phyloP scores from a whole-genome alignment of 1,284 basidiomycete species.

The Rhodotorula mucilaginosa region DNA sequence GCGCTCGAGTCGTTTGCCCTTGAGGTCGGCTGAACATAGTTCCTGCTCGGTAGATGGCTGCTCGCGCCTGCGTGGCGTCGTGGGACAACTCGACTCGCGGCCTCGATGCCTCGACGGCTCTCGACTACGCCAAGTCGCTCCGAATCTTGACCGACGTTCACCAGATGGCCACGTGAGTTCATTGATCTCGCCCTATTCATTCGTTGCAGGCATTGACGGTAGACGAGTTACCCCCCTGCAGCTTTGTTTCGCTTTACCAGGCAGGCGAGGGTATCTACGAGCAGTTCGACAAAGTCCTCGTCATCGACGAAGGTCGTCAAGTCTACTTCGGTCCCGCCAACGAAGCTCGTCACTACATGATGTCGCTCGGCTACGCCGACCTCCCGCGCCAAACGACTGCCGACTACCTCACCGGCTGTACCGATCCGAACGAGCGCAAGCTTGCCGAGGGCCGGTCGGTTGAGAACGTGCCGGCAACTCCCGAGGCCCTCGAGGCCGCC shows the following conservation, averaged over 20 bases:
- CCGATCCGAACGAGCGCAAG: conserved; percentile 77
- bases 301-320: conserved; percentile 78
- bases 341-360: conserved; percentile 79
- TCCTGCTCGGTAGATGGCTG: conserved; percentile 19
- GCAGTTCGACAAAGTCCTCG: conserved; percentile 69
- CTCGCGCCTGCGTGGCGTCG: conserved; percentile 44
- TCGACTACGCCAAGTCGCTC: conserved; percentile 60
- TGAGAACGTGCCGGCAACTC: conserved; percentile 66
- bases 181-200: conserved; percentile 43
- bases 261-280: conserved; percentile 65
- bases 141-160: conserved; percentile 58
- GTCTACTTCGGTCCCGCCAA: conserved; percentile 75
- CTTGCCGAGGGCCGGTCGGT: conserved; percentile 69
- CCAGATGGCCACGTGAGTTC: conserved; percentile 43
- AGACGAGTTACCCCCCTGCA: not conserved
- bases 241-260: conserved; percentile 37
- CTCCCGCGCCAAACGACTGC: conserved; percentile 65
- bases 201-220: no score
- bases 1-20: no score
- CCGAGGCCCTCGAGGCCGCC: conserved; percentile 68
- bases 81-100: conserved; percentile 73
- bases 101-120: conserved; percentile 57
- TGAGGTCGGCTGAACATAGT: not conserved
- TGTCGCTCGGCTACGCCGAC: conserved; percentile 48
- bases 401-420: conserved; percentile 78